phyloP scores from a whole-genome alignment of 768 basidiomycete genomes.

The Naganishia antarctica region DNA sequence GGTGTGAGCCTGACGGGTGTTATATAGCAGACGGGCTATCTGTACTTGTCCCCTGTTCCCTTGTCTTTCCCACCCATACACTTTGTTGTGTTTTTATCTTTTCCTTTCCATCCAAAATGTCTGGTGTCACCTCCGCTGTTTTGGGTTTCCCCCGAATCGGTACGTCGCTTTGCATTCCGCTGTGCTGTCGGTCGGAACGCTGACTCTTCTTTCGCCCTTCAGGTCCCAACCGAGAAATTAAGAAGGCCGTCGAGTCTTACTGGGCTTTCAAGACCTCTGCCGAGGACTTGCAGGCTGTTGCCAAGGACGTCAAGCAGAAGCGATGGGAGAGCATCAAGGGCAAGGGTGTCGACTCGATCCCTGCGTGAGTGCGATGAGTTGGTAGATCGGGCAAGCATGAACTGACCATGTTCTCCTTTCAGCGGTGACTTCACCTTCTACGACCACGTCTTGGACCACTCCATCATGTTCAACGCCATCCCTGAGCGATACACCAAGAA shows the following conservation, averaged over 20 bases:
- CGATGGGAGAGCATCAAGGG: conserved; percentile 83
- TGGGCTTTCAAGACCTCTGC: conserved; percentile 89
- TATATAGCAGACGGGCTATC: no score
- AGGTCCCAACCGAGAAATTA: conserved; percentile 92
- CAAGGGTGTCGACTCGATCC: conserved; percentile 80
- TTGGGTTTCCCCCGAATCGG: conserved; percentile 92
- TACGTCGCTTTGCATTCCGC: conserved; percentile 36
- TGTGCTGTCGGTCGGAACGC: not conserved
- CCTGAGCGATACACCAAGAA: conserved; percentile 87
- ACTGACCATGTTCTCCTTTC: conserved; percentile 24
- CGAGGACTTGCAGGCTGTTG: conserved; percentile 79
- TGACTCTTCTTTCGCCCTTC: not conserved
- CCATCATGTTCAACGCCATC: conserved; percentile 90
- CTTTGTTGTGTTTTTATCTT: not conserved
- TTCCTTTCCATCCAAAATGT: conserved; percentile 55
- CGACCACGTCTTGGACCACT: conserved; percentile 97
- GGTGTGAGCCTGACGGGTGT: not conserved
- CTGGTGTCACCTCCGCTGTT: conserved; percentile 57
- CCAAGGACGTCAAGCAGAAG: conserved; percentile 78
- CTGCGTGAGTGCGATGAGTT: conserved; percentile 60
- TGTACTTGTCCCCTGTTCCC: not conserved
- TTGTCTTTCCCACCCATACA: conserved; percentile 3
- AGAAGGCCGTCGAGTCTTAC: conserved; percentile 97
- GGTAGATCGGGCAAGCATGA: no score
- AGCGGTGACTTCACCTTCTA: conserved; percentile 99